phyloP scores from a whole-genome alignment of 371 early-diverging fungal species.

The Actinomortierella ambigua region DNA sequence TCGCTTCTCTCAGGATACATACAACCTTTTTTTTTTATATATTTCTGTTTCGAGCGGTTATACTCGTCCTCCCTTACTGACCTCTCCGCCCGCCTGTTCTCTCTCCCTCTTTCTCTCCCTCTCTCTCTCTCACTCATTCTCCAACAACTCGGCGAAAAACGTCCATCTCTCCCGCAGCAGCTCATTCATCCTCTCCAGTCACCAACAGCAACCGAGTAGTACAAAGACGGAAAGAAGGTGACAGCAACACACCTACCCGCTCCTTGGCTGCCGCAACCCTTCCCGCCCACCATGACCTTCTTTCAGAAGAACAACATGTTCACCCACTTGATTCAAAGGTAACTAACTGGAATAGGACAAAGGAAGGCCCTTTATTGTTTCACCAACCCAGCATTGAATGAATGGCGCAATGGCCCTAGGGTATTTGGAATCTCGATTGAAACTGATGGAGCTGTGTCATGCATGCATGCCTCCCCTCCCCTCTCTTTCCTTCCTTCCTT shows the following conservation, averaged over 20 bases:
- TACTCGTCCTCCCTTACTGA: not conserved
- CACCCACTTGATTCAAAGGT: slow-evolving; percentile 42
- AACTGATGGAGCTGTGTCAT: too few relatives aligned
- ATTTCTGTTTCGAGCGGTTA: too few relatives aligned
- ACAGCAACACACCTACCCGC: too few relatives aligned
- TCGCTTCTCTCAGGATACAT: too few relatives aligned
- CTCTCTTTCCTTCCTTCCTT: not conserved
- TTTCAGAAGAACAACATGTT: slow-evolving; percentile 41
- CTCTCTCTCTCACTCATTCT: not conserved
- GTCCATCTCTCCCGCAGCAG: too few relatives aligned
- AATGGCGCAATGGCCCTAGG: too few relatives aligned
- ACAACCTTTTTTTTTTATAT: too few relatives aligned
- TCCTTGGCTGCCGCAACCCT: too few relatives aligned
- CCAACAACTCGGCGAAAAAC: too few relatives aligned
- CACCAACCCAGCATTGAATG: too few relatives aligned
- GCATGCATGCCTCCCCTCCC: too few relatives aligned
- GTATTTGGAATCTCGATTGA: not conserved
- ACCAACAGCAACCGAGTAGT: not conserved
- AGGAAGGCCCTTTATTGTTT: not conserved
- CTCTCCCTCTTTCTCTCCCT: not conserved
- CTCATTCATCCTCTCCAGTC: not conserved
- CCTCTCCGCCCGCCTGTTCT: not conserved
- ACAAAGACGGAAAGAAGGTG: too few relatives aligned
- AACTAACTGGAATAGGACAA: slow-evolving; percentile 3
- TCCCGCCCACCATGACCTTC: slow-evolving; percentile 25